Evolutionary conservation across 2,329 filamentous ascomycete genomes (phyloP).

Genomic region (Leptographium lundbergii): DNA sequence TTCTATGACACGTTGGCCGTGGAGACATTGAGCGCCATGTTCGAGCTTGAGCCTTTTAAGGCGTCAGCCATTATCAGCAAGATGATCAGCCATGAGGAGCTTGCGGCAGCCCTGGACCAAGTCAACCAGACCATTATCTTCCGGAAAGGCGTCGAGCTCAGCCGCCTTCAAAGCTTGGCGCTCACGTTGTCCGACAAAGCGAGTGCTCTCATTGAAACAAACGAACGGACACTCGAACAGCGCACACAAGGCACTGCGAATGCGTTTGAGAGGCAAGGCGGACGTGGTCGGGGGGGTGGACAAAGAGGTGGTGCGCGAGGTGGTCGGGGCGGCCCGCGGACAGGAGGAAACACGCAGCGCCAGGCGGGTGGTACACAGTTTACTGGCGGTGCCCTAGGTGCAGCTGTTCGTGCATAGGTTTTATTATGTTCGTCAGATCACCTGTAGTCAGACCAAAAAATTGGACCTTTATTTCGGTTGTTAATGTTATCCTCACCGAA

Average conservation of each 20-base stretch:
- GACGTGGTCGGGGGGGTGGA: constrained; percentile 59
- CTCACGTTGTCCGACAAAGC: constrained; percentile 94
- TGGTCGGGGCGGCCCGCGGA: constrained; percentile 47
- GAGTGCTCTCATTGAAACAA: constrained; percentile 86
- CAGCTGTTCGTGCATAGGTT: constrained; percentile 46
- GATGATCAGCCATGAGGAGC: constrained; percentile 99
- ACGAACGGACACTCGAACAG: constrained; percentile 94
- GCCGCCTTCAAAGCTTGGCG: constrained; percentile 85
- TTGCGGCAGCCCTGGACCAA: constrained; percentile 91
- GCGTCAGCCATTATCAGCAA: constrained; percentile 92
- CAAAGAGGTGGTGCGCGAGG: constrained; percentile 48
- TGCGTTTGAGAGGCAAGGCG: constrained; percentile 87
- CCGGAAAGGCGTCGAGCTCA: constrained; percentile 97
- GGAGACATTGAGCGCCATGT: constrained; percentile 79
- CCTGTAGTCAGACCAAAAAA: neutral
- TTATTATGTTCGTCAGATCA: neutral
- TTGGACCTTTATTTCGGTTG: neutral
- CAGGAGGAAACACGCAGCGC: constrained; percentile 46
- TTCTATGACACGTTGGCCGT: constrained; percentile 96
- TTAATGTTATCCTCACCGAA: no score
- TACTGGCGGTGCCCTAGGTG: constrained; percentile 67
- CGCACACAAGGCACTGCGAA: constrained; percentile 91
- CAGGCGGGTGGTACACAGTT: constrained; percentile 67
- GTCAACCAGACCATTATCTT: constrained; percentile 97
- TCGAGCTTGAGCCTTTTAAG: constrained; percentile 84